phyloP scores from a whole-genome alignment of 2,329 filamentous ascomycete genomes.

The Fusarium chlamydosporum region DNA sequence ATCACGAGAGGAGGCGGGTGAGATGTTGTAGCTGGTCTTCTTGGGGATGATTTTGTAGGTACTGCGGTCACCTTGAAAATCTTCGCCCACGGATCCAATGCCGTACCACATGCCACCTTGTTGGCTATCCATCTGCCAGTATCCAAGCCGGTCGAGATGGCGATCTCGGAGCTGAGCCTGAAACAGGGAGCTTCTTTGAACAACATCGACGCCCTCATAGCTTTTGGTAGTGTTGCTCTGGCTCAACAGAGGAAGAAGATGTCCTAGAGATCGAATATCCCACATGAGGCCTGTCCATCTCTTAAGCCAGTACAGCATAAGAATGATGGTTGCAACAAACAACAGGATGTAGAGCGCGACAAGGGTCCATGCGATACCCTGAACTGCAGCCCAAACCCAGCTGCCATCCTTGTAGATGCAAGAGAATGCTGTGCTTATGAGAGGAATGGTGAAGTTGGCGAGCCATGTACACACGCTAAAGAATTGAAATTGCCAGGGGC shows the following conservation, averaged over 20 bases:
- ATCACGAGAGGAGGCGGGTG: slow-evolving; percentile 52
- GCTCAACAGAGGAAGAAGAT: slow-evolving; percentile 82
- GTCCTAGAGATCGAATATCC: slow-evolving; percentile 86
- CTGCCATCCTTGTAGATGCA: slow-evolving; percentile 68
- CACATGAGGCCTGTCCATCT: slow-evolving; percentile 83
- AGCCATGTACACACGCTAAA: slow-evolving; percentile 82
- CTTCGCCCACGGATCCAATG: slow-evolving; percentile 69
- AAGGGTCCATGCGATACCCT: slow-evolving; percentile 82
- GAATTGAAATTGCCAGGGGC: slow-evolving; percentile 75
- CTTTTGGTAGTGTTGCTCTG: slow-evolving; percentile 82
- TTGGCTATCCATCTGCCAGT: slow-evolving; percentile 81
- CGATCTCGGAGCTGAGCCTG: slow-evolving; percentile 66
- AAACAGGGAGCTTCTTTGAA: slow-evolving; percentile 66
- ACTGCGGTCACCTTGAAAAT: slow-evolving; percentile 44
- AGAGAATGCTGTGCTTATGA: slow-evolving; percentile 83
- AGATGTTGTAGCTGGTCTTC: slow-evolving; percentile 52
- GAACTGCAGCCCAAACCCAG: slow-evolving; percentile 86
- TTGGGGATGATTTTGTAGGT: slow-evolving; percentile 49
- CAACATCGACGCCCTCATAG: slow-evolving; percentile 76
- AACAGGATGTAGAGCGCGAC: slow-evolving; percentile 80
- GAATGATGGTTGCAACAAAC: slow-evolving; percentile 64
- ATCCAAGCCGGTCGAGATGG: slow-evolving; percentile 81
- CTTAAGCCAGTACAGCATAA: slow-evolving; percentile 75
- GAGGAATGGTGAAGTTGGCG: slow-evolving; percentile 82
- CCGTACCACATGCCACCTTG: slow-evolving; percentile 81